Conservation (phyloP, 345 rosid species). For the Dipteronia sinensis region DNA sequence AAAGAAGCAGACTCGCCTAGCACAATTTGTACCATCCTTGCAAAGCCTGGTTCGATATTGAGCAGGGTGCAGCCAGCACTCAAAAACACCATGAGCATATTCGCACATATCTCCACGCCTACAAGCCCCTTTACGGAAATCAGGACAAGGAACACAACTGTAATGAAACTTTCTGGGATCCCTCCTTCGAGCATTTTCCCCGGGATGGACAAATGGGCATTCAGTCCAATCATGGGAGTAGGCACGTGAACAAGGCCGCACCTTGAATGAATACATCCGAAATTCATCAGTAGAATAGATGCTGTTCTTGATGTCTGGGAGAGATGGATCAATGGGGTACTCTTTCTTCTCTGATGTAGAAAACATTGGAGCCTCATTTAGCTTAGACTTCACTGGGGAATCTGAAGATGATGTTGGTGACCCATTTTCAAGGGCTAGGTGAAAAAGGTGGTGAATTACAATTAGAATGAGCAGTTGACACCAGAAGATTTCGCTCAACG, state of each 20-base stretch:
- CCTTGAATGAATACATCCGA: conserved; percentile 95
- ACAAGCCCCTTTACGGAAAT: conserved; percentile 91
- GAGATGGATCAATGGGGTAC: conserved; percentile 90
- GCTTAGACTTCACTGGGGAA: conserved; percentile 53
- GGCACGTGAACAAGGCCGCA: conserved; percentile 92
- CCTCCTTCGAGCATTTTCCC: conserved; percentile 95
- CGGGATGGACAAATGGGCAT: conserved; percentile 97
- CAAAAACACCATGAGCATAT: conserved; percentile 97
- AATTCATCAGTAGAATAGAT: conserved; percentile 92
- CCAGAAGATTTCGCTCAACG: conserved; percentile 46
- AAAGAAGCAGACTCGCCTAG: conserved; percentile 90
- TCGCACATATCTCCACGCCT: conserved; percentile 96
- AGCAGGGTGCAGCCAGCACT: conserved; percentile 99
- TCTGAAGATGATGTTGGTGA: conserved; percentile 49
- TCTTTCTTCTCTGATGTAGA: conserved; percentile 69
- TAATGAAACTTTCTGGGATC: conserved; percentile 97
- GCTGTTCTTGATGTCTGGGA: conserved; percentile 94
- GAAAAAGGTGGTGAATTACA: conserved; percentile 61
- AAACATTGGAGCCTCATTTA: conserved; percentile 31
- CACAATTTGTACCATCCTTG: conserved; percentile 87
- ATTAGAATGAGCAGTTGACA: conserved; percentile 40
- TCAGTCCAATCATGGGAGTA: conserved; percentile 99
- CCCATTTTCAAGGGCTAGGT: conserved; percentile 59
- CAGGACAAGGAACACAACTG: conserved; percentile 97
- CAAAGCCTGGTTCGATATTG: conserved; percentile 91